Evolutionary conservation across 306 rosid genomes (phyloP), one percentile per base, ranked within the genome.

Genomic region (Malus sieversii): DNA sequence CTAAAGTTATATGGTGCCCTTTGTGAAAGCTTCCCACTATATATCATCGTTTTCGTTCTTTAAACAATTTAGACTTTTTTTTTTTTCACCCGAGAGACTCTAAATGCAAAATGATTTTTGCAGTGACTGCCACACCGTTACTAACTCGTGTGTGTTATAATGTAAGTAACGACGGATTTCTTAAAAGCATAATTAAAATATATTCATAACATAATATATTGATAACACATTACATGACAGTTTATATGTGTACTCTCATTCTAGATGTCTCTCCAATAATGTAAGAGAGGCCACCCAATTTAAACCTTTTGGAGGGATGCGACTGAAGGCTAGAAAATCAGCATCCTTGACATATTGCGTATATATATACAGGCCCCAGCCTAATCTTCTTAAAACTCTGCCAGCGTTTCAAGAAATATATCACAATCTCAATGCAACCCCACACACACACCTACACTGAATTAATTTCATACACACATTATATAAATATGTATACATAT

Each of bases 291-390:
- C 78, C 75, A 81, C 78, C 87, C 88, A 90, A 84, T 78, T 74
- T 82, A 32, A 71, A 88, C 80, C 81, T 84, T 85, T 85, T 88
- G 91, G 86, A 85, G 32, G 80, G 88, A 88, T 16, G 70, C 77
- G 33, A 62, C 78, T 81, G 83, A 77, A 81, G 75, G 68, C 84
- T 82, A 86, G 80, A 81, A 82, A 85, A 83, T 79, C 85, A 85
- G 82, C 87, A 86, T 82, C 84, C 60, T 79, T 82, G 79, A 68
- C 83, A 40, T 45, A 3, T 79, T 15, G 8, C 16, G 8, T 30
- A 2, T 8, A 8, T 35, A 62, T 62, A 13, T 62, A 35, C 76
- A 81, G 77, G 85, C 60, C 84, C 84, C 62, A 27, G 66, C 75
- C 82, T 79, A 75, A 82, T 86, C 83, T 82, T 90, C 69, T 71